Evolutionary conservation across 2,329 filamentous ascomycete species (phyloP).

Genomic region (Zasmidium citrigriseum): DNA sequence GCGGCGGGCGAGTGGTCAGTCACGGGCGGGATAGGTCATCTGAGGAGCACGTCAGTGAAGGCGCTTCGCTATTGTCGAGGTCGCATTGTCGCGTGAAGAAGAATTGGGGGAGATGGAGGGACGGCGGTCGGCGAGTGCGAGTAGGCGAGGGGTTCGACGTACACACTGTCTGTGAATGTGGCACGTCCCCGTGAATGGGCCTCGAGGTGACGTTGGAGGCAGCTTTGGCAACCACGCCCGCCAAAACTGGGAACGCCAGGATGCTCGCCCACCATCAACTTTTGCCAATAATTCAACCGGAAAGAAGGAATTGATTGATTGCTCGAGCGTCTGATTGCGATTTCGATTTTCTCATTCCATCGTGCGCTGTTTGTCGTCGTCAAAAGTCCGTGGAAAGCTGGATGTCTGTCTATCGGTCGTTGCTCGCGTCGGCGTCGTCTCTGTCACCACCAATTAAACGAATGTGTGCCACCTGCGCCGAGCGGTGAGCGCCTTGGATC

Average conservation of each 20-base stretch:
- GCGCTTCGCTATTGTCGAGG: neutral
- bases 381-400: neutral
- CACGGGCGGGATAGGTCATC: neutral
- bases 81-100: neutral
- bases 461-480: slow-evolving; percentile 16
- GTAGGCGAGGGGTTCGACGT: neutral
- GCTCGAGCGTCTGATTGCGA: neutral
- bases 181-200: neutral
- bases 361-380: neutral
- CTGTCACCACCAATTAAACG: slow-evolving; percentile 17
- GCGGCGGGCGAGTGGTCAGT: neutral
- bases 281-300: neutral
- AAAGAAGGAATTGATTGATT: neutral
- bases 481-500: slow-evolving; percentile 14
- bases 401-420: neutral
- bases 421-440: neutral
- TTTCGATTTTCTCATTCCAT: neutral
- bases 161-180: neutral
- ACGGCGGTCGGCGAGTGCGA: neutral
- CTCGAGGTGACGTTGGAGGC: neutral
- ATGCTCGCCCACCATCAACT: neutral
- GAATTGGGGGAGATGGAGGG: neutral
- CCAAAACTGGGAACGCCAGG: neutral
- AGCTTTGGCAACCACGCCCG: neutral
- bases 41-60: neutral